These are phyloP conservation scores for Collybia nuda DNA, from an alignment of 768 basidiomycete genomes.

Conservation along the genomic window DNA sequence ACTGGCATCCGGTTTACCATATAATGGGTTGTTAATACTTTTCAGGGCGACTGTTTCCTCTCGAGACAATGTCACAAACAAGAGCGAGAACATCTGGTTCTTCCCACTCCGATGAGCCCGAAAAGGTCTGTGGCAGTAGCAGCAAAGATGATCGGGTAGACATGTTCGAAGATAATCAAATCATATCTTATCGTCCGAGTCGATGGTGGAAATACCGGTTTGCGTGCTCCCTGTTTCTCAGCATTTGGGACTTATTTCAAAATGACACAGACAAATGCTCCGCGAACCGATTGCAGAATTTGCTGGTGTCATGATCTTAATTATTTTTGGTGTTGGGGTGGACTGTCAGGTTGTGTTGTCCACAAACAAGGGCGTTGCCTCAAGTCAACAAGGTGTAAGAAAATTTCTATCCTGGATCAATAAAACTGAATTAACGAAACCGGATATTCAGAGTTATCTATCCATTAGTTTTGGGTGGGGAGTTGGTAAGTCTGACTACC, in stretches of 20 bases:
- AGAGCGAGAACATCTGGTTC: background rate
- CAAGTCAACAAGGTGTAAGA: conserved; percentile 47
- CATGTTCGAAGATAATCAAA: too few species aligned
- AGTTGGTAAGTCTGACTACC: conserved; percentile 26
- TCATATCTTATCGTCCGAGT: too few species aligned
- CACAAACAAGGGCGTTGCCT: conserved; percentile 32
- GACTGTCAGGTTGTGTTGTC: conserved; percentile 51
- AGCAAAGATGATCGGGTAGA: too few species aligned
- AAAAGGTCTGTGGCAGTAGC: background rate
- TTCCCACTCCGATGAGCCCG: background rate
- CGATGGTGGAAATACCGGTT: conserved; percentile 30
- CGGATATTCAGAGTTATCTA: conserved; percentile 31
- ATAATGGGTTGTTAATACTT: background rate
- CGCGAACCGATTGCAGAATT: conserved; percentile 51
- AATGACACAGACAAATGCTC: conserved; percentile 22
- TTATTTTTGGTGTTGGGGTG: conserved; percentile 51
- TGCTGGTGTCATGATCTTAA: conserved; percentile 49
- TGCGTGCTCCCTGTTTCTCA: background rate
- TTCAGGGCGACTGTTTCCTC: background rate
- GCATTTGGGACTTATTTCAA: background rate
- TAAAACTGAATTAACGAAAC: too few species aligned
- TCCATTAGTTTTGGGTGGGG: conserved; percentile 46
- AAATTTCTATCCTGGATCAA: background rate
- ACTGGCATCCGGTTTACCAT: too few species aligned
- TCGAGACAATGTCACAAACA: background rate